Evolutionary conservation across 176 grass and related monocot species (phyloP), one percentile per base, ranked within the genome.

Genomic region (Eremochloa ophiuroides): DNA sequence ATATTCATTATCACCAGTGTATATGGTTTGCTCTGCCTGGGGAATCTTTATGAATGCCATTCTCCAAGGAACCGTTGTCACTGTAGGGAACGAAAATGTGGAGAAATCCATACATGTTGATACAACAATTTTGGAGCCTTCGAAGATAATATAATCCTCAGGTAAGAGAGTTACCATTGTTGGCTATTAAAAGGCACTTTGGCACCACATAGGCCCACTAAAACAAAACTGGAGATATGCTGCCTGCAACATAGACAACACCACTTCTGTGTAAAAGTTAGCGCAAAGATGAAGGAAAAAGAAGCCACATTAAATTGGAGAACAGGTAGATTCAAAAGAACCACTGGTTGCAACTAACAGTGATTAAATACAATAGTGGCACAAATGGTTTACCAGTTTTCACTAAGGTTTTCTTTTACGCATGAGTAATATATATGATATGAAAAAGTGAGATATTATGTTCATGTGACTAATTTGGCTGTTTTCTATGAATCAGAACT

Each of bases 151-250:
- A 78, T 68, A 30, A 72, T 75, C 55, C 30, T 74, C 79, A 37
- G 83, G 20, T 71, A 85, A 58, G 80, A 84, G 77, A 69, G 70
- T 85, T 94, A 94, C 95, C 84, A 73, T 72, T 93, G 69, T 75
- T 46, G n/a, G 31, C 62, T 73, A 75, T 72, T 41, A 23, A 62
- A 84, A 62, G 71, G 51, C 17, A 18, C 73, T 71, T 84, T 79
- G 20, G 68, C 72, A 66, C 62, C 83, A 29, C 39, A 65, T 81
- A 98, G 78, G 85, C 75, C 92, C 50, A 87, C 83, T 37, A 93
- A 75, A 33, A 93, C 83, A 91, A 98, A 92, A 79, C 51, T 73
- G 74, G 92, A 84, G n/a, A 59, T 60, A 56, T 83, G 38, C 47
- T 91, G 74, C 81, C 95, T 98, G 88, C 66, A 88, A 91, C 73